Evolutionary conservation across 2,329 filamentous ascomycete genomes (phyloP), one percentile per base, ranked within the genome.

Genomic region (Sporothrix pallida): DNA sequence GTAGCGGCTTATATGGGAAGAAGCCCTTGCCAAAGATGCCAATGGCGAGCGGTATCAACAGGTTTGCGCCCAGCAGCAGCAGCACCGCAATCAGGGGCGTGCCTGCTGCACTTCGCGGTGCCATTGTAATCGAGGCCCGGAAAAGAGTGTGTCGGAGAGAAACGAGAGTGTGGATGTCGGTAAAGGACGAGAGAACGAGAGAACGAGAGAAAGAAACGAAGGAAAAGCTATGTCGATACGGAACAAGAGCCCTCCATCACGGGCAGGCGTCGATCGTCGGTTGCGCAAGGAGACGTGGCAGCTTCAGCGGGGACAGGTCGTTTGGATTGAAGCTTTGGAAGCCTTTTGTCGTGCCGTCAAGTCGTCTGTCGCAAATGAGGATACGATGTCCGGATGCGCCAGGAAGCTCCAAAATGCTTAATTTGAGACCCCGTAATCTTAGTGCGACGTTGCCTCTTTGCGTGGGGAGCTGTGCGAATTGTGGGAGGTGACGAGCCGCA

Each of bases 1-100:
- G 87, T 77, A 97, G 92, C 2, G 96, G 94, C 80, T 99, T 99
- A 83, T 98, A 98, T 8, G 96, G 96, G 80, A 99, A 99, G 87
- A 99, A 99, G 15, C 96, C 95, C 46, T 90, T 89, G 37, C 93
- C 95, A 81, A 98, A 98, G 76, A 92, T 83, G 72, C 92, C 78
- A 76, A 95, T 89, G 65, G 94, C 91, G 72, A 92, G 80, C 2
- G 93, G 92, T 62, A 97, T 89, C 75, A 97, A 83, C 46, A 94
- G 73, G 81, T 98, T 97, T 79, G 93, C 91, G 76, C 89, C 82
- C 70, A 87, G 80, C 75, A 94, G 88, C 75, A 88, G 80, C 70
- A 84, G 72, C 74, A 80, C 82, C 74, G 80, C 74, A 72, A 56
- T 9, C n/a, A 75, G 52, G 26, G 68, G 60, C 10, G 42, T 31